phyloP scores from a whole-genome alignment of 2,329 filamentous ascomycete species.

The Colletotrichum navitas region DNA sequence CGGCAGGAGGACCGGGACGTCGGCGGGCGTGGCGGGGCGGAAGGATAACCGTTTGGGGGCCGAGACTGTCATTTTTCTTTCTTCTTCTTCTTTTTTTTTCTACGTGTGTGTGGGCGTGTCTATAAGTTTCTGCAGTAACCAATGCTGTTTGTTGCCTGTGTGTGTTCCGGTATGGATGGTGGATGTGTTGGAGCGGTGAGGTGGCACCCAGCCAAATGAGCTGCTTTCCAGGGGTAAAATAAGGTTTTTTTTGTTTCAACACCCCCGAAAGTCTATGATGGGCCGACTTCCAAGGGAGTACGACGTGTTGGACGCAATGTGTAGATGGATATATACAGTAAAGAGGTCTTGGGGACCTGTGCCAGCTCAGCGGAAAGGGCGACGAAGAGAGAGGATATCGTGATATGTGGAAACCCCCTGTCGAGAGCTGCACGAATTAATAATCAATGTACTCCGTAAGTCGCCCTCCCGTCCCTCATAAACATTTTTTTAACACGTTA shows the following conservation, averaged over 20 bases:
- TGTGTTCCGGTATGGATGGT: no score
- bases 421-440: no score
- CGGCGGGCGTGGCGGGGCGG: conserved; percentile 52
- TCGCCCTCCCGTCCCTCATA: no score
- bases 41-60: conserved; percentile 45
- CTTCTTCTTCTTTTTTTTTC: background rate
- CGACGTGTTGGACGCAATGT: background rate
- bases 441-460: no score
- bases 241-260: background rate
- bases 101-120: no score
- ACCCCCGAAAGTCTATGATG: no score
- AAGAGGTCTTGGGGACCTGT: background rate
- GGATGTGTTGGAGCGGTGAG: no score
- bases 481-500: no score
- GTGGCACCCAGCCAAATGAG: no score
- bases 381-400: background rate
- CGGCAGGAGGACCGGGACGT: conserved; percentile 50
- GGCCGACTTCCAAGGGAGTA: background rate
- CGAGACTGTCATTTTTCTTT: conserved; percentile 9
- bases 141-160: no score
- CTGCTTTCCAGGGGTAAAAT: background rate
- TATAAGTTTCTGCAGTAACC: no score
- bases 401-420: background rate
- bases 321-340: background rate
- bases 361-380: background rate